These are phyloP conservation scores for Potentilla sterilis DNA, from an alignment of 306 rosid species.

Conservation along the genomic window DNA sequence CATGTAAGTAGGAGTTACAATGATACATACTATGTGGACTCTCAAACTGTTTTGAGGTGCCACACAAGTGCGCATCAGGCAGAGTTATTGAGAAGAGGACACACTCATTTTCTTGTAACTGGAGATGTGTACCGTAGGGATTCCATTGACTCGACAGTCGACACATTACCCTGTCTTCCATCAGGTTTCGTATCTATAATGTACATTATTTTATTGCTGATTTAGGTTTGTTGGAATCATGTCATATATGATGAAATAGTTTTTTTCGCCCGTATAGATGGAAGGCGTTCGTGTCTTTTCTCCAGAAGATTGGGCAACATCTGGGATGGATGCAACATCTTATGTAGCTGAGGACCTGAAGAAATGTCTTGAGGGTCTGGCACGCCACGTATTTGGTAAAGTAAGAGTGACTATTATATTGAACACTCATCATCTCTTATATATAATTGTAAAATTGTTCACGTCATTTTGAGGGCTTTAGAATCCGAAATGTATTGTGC, in stretches of 20 bases:
- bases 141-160: too few species aligned
- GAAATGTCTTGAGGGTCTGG: constrained; percentile 94
- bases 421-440: too few species aligned
- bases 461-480: too few species aligned
- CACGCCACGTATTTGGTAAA: constrained; percentile 84
- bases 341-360: constrained; percentile 79
- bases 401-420: constrained; percentile 5
- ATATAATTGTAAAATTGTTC: too few species aligned
- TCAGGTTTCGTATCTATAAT: too few species aligned
- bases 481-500: too few species aligned
- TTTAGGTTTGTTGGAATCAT: too few species aligned
- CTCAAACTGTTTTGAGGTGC: constrained; percentile 82
- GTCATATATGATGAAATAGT: too few species aligned
- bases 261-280: too few species aligned
- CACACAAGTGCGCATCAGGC: constrained; percentile 99
- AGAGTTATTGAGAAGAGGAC: constrained; percentile 68
- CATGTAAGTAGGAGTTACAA: constrained; percentile 92
- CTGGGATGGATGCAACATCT: constrained; percentile 81
- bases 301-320: constrained; percentile 63
- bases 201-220: too few species aligned
- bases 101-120: constrained; percentile 92
- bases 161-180: too few species aligned
- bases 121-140: constrained; percentile 97
- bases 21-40: constrained; percentile 79
- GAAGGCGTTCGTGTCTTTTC: constrained; percentile 87